These are phyloP conservation scores for Apiospora malaysiana DNA, from an alignment of 2,329 filamentous ascomycete genomes.

Conservation along the genomic window DNA sequence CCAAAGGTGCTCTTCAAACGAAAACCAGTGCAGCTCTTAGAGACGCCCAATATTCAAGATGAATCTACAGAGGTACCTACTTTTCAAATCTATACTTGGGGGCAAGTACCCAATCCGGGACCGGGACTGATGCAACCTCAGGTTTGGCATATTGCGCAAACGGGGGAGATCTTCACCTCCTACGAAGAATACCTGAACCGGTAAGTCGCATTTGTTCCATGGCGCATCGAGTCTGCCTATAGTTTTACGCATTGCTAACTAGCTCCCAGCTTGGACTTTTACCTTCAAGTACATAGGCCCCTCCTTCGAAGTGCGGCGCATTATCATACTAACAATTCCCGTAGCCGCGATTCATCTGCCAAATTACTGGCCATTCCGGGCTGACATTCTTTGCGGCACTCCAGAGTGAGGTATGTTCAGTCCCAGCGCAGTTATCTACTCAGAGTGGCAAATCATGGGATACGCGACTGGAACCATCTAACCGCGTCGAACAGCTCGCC, in stretches of 20 bases:
- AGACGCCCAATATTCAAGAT: conserved; percentile 74
- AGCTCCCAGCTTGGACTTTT: conserved; percentile 80
- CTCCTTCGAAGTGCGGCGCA: neutral
- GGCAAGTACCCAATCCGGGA: neutral
- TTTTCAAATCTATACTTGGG: neutral
- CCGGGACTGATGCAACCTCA: conserved; percentile 44
- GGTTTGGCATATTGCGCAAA: conserved; percentile 92
- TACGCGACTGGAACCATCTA: conserved; percentile 28
- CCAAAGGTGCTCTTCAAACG: conserved; percentile 90
- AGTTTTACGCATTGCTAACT: conserved; percentile 11
- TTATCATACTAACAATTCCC: conserved; percentile 6
- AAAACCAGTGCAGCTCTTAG: conserved; percentile 87
- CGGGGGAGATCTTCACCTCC: conserved; percentile 84
- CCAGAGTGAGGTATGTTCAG: conserved; percentile 78
- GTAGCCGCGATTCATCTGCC: conserved; percentile 89
- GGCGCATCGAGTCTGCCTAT: neutral
- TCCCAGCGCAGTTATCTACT: conserved; percentile 7
- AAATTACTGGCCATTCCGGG: conserved; percentile 91
- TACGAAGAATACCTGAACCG: conserved; percentile 89
- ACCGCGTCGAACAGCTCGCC: conserved; percentile 58
- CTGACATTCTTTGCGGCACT: conserved; percentile 92
- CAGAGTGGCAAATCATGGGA: neutral
- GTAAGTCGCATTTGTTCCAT: conserved; percentile 54
- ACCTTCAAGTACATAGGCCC: conserved; percentile 71
- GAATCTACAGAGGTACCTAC: conserved; percentile 79